Percentiles rank a stretch among this genome's conserved stretches.
These are phyloP conservation scores for Cercophora newfieldiana DNA, from an alignment of 495 filamentous ascomycete genomes.

Conservation along the genomic window DNA sequence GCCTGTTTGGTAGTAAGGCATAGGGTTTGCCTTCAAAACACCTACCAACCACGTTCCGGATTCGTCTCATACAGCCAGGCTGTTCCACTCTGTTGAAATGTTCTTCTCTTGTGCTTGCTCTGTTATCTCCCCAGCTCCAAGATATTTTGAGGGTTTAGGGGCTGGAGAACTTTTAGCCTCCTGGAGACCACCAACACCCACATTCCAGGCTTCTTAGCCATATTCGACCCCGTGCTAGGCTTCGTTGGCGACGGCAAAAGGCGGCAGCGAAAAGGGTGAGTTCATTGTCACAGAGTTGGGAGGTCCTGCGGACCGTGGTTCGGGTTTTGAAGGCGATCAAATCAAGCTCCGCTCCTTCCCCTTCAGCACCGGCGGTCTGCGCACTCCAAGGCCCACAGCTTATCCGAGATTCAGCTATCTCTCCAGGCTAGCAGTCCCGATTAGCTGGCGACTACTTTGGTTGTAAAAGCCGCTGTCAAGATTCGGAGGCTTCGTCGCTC, in stretches of 20 bases:
- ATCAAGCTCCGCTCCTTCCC: conserved; percentile 5
- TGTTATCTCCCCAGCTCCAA: conserved; percentile 6
- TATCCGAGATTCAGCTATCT: conserved; percentile 5
- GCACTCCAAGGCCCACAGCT: conserved; percentile 5
- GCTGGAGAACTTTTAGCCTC: conserved; percentile 6
- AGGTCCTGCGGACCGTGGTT: conserved; percentile 2
- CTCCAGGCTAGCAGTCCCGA: conserved; percentile 4
- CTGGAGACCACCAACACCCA: conserved; percentile 5
- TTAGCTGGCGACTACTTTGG: conserved; percentile 6
- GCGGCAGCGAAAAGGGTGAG: conserved; percentile 2
- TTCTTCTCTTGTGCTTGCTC: conserved; percentile 5
- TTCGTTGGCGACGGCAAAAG: conserved; percentile 4
- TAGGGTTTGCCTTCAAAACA: conserved; percentile 1
- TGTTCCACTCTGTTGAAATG: conserved; percentile 6
- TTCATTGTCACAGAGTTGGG: conserved; percentile 6
- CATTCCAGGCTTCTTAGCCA: conserved; percentile 6
- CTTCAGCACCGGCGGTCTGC: conserved; percentile 5
- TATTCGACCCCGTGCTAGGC: conserved; percentile 5
- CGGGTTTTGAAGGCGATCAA: conserved; percentile 6
- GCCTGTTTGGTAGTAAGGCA: conserved; percentile 4
- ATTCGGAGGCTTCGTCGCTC: conserved; percentile 5
- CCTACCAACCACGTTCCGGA: conserved; percentile 3
- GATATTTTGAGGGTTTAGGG: conserved; percentile 6
- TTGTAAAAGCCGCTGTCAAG: conserved; percentile 6
- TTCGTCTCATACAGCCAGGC: conserved; percentile 6